Conservation (phyloP, 2,329 filamentous ascomycete genomes). For the Ilyonectria robusta region DNA sequence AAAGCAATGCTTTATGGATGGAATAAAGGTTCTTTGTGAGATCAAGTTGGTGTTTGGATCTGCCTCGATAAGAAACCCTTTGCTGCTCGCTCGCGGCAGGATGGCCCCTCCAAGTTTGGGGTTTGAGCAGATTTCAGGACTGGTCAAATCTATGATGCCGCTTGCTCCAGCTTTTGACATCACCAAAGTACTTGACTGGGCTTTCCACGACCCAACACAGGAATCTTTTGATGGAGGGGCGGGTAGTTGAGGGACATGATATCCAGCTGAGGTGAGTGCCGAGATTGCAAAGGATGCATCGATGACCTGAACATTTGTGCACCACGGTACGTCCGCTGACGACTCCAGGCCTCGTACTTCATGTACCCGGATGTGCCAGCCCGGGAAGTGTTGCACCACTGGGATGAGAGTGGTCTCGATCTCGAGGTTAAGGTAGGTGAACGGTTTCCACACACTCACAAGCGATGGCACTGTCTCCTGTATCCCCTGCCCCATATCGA, state of each 20-base stretch:
- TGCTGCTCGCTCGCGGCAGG: neutral
- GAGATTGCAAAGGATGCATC: conserved; percentile 30
- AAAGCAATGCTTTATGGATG: neutral
- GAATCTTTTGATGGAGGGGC: neutral
- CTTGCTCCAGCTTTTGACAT: conserved; percentile 19
- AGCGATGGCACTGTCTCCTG: conserved; percentile 8
- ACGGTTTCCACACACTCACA: conserved; percentile 41
- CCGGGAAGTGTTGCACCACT: conserved; percentile 37
- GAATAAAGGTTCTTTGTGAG: conserved; percentile 16
- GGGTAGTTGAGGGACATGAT: conserved; percentile 9
- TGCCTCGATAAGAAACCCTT: conserved; percentile 18
- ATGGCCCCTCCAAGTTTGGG: too few relatives aligned
- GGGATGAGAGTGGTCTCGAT: conserved; percentile 42
- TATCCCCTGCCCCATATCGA: neutral
- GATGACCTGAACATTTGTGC: conserved; percentile 6
- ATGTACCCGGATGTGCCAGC: conserved; percentile 45
- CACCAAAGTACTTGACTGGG: neutral
- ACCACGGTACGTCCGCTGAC: neutral
- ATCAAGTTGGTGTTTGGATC: conserved; percentile 17
- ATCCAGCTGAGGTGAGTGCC: conserved; percentile 10
- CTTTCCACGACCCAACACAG: conserved; percentile 4
- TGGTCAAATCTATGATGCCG: conserved; percentile 11
- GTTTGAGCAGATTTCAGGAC: too few relatives aligned
- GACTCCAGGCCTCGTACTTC: conserved; percentile 9
- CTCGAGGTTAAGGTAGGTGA: conserved; percentile 32